Evolutionary conservation across 2,329 filamentous ascomycete genomes (phyloP), one percentile per base, ranked within the genome.

Genomic region (Coleophoma crateriformis): DNA sequence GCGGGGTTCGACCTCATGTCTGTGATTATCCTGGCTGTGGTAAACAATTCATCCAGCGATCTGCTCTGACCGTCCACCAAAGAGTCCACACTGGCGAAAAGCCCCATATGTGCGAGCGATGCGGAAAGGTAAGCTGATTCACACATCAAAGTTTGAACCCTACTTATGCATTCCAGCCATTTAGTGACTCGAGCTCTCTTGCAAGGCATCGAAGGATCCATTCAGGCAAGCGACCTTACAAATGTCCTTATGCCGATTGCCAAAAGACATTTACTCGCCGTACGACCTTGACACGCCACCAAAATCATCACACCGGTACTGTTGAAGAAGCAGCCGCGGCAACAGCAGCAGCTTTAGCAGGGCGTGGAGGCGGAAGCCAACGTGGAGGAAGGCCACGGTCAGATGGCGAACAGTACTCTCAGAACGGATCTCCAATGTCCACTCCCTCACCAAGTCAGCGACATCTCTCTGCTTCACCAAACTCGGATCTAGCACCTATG

Each of bases 81-180:
- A 87, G 94, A 60, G 91, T 96, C 17, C 94, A 99, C 69, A 97
- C 94, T 2, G 94, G 94, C 57, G 94, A 97, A 73, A 99, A 99
- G 71, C 94, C 94, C 46, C 94, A 99, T 63, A 92, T 94, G 83
- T 99, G 94, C 66, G 94, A 96, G 70, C 84, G 88, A 55, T 97
- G 94, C 68, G 89, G 90, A 67, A 97, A 97, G 85, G 91, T 96
- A 76, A 55, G 41, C 19, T 22, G n/a, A 33, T 52, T 38, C 59
- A 45, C 50, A 45, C 48, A 53, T 37, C 11, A 11, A 19, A 4
- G 12, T 37, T 37, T n/a, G 15, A 5, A 35, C 6, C 4, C 52
- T 41, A 60, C 61, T 66, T 50, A 60, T 48, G 49, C 50, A 52
- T 33, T 61, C 33, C 63, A 96, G 91, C 90, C 90, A 11, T 99